Base-by-base conservation (phyloP, 2,329 filamentous ascomycete genomes). In the Paracorniculantispora psalliotae region DNA sequence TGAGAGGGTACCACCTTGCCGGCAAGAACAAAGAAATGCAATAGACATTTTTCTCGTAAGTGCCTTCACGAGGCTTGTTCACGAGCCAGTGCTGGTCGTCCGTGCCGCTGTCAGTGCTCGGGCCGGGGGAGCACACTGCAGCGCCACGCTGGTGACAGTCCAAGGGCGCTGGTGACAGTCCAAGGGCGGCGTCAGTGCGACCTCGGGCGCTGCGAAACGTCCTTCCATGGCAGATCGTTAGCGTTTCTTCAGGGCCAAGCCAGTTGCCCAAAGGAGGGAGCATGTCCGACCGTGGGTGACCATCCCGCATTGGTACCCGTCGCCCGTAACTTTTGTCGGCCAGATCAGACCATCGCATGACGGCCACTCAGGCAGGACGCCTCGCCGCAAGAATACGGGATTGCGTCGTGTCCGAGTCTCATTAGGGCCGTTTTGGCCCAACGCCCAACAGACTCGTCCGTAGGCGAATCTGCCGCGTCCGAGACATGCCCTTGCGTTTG, bases 401-500 rank as follows among this genome's bases (percentile, higher is more conserved):
- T 46, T 46, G 43, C 43, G 21, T 8, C 35, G 30, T 25, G 28
- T n/a, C 19, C 17, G 28, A 12, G 49, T 52, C 13, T 52, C 35
- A n/a, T n/a, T 51, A 35, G 23, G 13, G 21, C 17, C 17, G 46
- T 49, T 33, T 49, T 49, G 26, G 25, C n/a, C 39, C 39, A 21
- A 25, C 23, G 23, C 41, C 17, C n/a, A n/a, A n/a, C n/a, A n/a
- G n/a, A n/a, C n/a, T n/a, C n/a, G 46, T 25, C 26, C 15, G 10
- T 37, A 35, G 30, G n/a, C 30, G n/a, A 51, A 26, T 4, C 44
- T 41, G 33, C 54, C 47, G 43, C 28, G 48, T 26, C 39, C 47
- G 39, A 59, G 48, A 52, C 56, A 59, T 52, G 28, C 48, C 30
- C 28, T 56, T 35, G 53, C 30, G 43, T 35, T 48, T 48, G 39